Percentiles rank a stretch among this genome's conserved stretches.
These are phyloP conservation scores for Rhynchosporium secalis DNA, from an alignment of 2,329 filamentous ascomycete genomes.

Conservation along the genomic window DNA sequence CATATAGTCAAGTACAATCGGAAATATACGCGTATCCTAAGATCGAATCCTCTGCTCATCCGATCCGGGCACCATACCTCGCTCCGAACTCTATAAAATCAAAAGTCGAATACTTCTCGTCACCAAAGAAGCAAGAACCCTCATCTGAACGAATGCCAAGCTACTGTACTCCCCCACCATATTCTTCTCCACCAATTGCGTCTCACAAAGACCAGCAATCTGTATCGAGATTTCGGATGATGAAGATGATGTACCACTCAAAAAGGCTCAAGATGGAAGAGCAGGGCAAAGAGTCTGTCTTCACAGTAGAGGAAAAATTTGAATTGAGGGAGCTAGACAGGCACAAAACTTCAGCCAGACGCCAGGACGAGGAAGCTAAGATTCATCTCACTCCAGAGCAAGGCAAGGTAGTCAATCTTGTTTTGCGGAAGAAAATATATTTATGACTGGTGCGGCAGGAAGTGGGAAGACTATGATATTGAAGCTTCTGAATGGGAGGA, in stretches of 20 bases:
- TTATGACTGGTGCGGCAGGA: constrained; percentile 36
- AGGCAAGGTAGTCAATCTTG: constrained; percentile 31
- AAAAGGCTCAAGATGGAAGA: constrained; percentile 1
- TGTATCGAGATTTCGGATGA: constrained; percentile 4
- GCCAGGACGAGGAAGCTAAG: background rate
- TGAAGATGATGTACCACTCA: background rate
- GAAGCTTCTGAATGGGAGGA: constrained; percentile 32
- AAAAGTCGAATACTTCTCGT: background rate
- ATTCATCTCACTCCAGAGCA: constrained; percentile 32
- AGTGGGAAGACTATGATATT: constrained; percentile 35
- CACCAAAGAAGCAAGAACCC: background rate
- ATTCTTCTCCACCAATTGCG: background rate
- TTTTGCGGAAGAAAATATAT: constrained; percentile 32
- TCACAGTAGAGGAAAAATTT: background rate
- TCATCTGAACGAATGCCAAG: background rate
- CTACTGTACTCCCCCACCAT: constrained; percentile 6
- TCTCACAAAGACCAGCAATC: background rate
- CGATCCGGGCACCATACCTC: background rate
- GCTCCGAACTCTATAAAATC: background rate
- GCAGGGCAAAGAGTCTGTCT: background rate
- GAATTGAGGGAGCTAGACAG: background rate
- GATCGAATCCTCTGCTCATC: background rate
- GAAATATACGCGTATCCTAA: background rate
- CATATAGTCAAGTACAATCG: background rate
- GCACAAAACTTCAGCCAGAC: background rate